Conservation (phyloP, 23 red algal genomes). For the Gracilaria gracilis region DNA sequence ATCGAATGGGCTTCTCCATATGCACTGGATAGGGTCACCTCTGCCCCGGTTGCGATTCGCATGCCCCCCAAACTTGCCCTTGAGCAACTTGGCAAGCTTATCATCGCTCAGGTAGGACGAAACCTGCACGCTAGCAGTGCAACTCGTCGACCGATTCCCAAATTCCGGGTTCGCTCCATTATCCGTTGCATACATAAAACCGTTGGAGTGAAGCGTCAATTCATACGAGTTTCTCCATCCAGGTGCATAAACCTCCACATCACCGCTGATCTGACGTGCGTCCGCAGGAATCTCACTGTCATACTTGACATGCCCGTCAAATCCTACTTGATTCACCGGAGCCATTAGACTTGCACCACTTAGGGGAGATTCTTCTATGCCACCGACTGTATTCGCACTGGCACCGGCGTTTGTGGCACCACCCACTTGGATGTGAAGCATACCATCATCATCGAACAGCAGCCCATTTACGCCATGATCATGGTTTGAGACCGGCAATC, state of each 20-base stretch:
- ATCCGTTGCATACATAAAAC: slow-evolving; percentile 74
- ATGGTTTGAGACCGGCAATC: slow-evolving; percentile 66
- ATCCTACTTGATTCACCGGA: slow-evolving; percentile 34
- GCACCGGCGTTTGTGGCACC: slow-evolving; percentile 69
- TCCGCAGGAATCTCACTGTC: slow-evolving; percentile 41
- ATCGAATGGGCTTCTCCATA: slow-evolving; percentile 53
- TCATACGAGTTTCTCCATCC: slow-evolving; percentile 77
- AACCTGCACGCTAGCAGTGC: slow-evolving; percentile 42
- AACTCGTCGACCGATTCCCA: slow-evolving; percentile 70
- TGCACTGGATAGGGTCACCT: slow-evolving; percentile 55
- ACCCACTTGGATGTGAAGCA: slow-evolving; percentile 69
- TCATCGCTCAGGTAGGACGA: slow-evolving; percentile 59
- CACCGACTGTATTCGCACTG: slow-evolving; percentile 35
- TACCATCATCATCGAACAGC: slow-evolving; percentile 68
- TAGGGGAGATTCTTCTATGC: slow-evolving; percentile 58
- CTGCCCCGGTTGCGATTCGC: slow-evolving; percentile 71
- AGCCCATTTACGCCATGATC: slow-evolving; percentile 75
- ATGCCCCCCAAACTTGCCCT: slow-evolving; percentile 68
- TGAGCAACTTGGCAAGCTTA: slow-evolving; percentile 45
- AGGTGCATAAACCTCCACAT: slow-evolving; percentile 62
- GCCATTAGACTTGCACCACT: slow-evolving; percentile 60
- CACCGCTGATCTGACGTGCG: slow-evolving; percentile 45
- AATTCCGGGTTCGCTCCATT: slow-evolving; percentile 75
- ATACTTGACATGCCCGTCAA: slow-evolving; percentile 66
- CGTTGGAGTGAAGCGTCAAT: slow-evolving; percentile 49